A percentile compares a stretch with the other conserved stretches of the same genome.
These are phyloP conservation scores for Reutealis trisperma DNA, from an alignment of 345 rosid species.

Conservation along the genomic window DNA sequence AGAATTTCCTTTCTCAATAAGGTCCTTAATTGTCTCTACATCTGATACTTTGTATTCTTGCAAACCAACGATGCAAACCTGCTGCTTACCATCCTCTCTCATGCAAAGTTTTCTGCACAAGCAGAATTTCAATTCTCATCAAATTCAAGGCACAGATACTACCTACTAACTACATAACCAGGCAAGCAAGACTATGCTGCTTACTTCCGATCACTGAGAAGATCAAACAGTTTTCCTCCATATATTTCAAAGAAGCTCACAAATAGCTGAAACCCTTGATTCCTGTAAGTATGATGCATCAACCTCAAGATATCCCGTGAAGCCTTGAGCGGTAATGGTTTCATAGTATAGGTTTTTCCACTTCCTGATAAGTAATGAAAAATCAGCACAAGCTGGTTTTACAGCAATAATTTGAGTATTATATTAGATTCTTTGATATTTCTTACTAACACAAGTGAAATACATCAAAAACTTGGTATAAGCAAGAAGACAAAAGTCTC, in stretches of 20 bases:
- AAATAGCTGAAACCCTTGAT: conserved; percentile 89
- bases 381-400: conserved; percentile 8
- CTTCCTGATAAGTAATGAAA: conserved; percentile 58
- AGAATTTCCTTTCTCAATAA: conserved; percentile 89
- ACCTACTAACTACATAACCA: background rate
- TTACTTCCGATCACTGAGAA: conserved; percentile 91
- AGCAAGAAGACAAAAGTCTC: background rate
- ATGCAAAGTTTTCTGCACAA: conserved; percentile 77
- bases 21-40: conserved; percentile 89
- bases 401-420: background rate
- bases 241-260: conserved; percentile 96
- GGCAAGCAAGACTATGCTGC: conserved; percentile 26
- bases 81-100: conserved; percentile 99
- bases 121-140: conserved; percentile 20
- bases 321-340: conserved; percentile 94
- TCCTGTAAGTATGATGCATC: conserved; percentile 94
- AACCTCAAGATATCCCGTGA: conserved; percentile 90
- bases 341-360: conserved; percentile 97
- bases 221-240: conserved; percentile 95
- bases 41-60: conserved; percentile 94
- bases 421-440: background rate
- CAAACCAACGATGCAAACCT: conserved; percentile 96
- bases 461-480: background rate
- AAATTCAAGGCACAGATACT: conserved; percentile 4
- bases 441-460: background rate